Base-by-base conservation (phyloP, 2,329 filamentous ascomycete genomes). In the Phialophora expanda region DNA sequence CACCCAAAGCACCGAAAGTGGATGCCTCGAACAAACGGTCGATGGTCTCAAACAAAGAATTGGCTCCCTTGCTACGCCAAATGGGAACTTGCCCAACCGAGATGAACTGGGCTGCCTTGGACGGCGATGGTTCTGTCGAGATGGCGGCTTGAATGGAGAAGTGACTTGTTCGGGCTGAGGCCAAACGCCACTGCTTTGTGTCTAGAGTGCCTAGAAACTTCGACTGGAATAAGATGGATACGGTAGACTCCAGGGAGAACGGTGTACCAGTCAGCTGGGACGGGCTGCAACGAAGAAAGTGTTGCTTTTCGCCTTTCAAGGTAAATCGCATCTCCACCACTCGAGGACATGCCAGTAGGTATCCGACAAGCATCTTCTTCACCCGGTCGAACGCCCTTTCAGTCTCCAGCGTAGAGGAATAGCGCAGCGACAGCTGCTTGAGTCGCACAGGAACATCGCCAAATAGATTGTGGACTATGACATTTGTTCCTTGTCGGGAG, bases 361-460 rank as follows among this genome's bases (percentile, higher is more conserved):
- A 75, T 1, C 85, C 85, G 1, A 87, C 82, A 2, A 93, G 73
- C 5, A 82, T 78, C 57, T 80, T 83, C 67, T 86, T 84, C 17
- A 96, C 78, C 0, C 77, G 77, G 30, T 87, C 84, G 87, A 91
- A 94, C 60, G 90, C 84, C 69, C 84, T 89, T 22, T 84, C 83
- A 3, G 84, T 77, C 56, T 88, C 80, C 26, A 81, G 74, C 11
- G 82, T 70, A 70, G 81, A 83, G 72, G 86, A 80, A 46, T 82
- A 76, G 69, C 81, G 78, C 2, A 87, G 71, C 0, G 86, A 86
- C 68, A 93, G 86, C 72, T 93, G 90, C 75, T 95, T 96, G 28
- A 96, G 89, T 14, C 94, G 88, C 12, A 97, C 94, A 0, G 94
- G 93, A 86, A 97, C 91, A 65, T 89, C 90, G 0, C 93, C 93